phyloP scores from a whole-genome alignment of 1,284 basidiomycete species.

The Lignosus rhinocerotis region DNA sequence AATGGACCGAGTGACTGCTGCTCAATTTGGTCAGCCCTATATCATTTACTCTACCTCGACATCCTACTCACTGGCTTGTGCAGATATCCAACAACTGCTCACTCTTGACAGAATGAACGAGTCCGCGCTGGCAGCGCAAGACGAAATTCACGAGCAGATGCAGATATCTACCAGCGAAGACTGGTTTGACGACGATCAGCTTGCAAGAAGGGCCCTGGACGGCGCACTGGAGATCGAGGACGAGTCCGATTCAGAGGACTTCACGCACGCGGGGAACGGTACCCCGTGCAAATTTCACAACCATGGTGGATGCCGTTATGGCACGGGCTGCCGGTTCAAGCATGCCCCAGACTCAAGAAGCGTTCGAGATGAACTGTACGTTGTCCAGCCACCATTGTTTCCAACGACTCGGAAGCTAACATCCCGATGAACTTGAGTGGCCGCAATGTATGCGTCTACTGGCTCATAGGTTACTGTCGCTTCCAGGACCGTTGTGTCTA shows the following conservation, averaged over 20 bases:
- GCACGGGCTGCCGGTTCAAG: constrained; percentile 42
- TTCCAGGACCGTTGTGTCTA: constrained; percentile 38
- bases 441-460: constrained; percentile 13
- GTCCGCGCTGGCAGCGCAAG: background rate
- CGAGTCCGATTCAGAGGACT: constrained; percentile 49
- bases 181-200: background rate
- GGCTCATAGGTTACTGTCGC: constrained; percentile 37
- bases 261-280: constrained; percentile 47
- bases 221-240: constrained; percentile 32
- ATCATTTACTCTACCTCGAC: background rate
- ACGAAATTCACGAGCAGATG: no score
- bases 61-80: background rate
- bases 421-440: no score
- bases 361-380: constrained; percentile 50
- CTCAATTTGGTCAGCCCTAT: constrained; percentile 36
- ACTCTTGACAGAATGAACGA: constrained; percentile 27
- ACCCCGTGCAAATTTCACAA: constrained; percentile 56
- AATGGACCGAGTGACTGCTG: constrained; percentile 35
- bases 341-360: constrained; percentile 55
- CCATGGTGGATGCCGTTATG: constrained; percentile 44
- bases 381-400: constrained; percentile 27
- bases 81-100: constrained; percentile 43
- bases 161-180: background rate
- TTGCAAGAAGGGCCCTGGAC: constrained; percentile 33
- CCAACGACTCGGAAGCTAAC: no score